Evolutionary conservation across 1,284 basidiomycete species (phyloP), one percentile per base, ranked within the genome.

Genomic region (Xerocomus minutiporus): DNA sequence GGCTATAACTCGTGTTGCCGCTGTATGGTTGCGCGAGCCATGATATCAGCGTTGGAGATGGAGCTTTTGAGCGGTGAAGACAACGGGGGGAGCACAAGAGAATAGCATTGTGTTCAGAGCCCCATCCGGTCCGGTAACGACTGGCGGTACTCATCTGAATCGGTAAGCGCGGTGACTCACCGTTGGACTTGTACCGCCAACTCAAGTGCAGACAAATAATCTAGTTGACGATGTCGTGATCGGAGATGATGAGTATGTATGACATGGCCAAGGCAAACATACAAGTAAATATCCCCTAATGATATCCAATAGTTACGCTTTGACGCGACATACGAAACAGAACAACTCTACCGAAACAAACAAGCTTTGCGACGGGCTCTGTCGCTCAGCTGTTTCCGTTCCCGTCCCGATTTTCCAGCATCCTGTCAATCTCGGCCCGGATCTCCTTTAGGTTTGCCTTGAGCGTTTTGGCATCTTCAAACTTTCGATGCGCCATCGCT

Each of bases 391-490:
- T 25, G 29, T 15, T 34, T 36, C 31, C 45, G 9, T 39, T 35
- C 26, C 53, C 60, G 17, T 70, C 66, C 32, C 71, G 72, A 55
- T 74, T 75, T 34, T 70, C 74, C 42, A 86, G 48, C 54, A 93
- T 75, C 61, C 79, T 81, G 57, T 83, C 83, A 56, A 95, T 93
- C 73, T 94, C 92, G 12, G 64, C 72, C 52, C 87, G 76, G 52
- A 95, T 91, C 71, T 95, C 93, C 44, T 71, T 75, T 46, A 95
- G 69, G 67, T 86, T 93, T 39, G 72, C 67, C 62, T 85, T 83
- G 53, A 96, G 73, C 4, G 84, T 88, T 70, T 86, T 86, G 17
- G 84, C 84, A 66, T 96, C 93, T 70, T 96, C 93, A 58, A 95
- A 94, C 71, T 95, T 95, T 42, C 93, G 76, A 61, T 86, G 86